Evolutionary conservation across 1,284 basidiomycete genomes (phyloP).

Genomic region (Cutaneotrichosporon sp.): DNA sequence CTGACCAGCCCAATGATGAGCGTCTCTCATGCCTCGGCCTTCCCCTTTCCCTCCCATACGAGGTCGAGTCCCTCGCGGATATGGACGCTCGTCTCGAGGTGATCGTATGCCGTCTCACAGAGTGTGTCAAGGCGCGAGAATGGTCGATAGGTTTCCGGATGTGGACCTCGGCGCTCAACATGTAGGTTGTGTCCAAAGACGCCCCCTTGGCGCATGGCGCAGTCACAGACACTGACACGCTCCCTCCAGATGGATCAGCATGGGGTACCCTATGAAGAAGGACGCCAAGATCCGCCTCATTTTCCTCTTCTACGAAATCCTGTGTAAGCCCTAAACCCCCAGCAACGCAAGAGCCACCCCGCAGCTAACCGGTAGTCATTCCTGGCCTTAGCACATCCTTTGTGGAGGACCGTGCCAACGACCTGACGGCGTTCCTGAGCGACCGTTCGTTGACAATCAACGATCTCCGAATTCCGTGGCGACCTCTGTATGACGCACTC

Average conservation of each 20-base stretch:
- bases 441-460: slow-evolving; percentile 71
- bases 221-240: slow-evolving; percentile 24
- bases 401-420: slow-evolving; percentile 51
- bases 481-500: slow-evolving; percentile 73
- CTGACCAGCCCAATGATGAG: slow-evolving; percentile 35
- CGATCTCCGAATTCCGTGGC: slow-evolving; percentile 84
- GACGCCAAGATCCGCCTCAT: slow-evolving; percentile 69
- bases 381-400: slow-evolving; percentile 53
- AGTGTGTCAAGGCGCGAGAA: slow-evolving; percentile 73
- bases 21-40: slow-evolving; percentile 41
- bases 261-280: slow-evolving; percentile 80
- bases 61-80: slow-evolving; percentile 68
- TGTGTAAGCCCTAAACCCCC: slow-evolving; percentile 39
- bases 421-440: slow-evolving; percentile 52
- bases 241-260: slow-evolving; percentile 62
- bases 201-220: background rate
- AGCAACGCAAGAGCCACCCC: background rate
- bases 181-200: slow-evolving; percentile 53
- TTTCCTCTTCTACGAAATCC: slow-evolving; percentile 67
- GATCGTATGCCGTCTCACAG: slow-evolving; percentile 60
- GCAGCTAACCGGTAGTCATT: slow-evolving; percentile 46
- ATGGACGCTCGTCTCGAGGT: slow-evolving; percentile 77
- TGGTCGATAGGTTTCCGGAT: slow-evolving; percentile 69
- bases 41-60: slow-evolving; percentile 62
- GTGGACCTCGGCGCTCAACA: slow-evolving; percentile 70